phyloP scores from a whole-genome alignment of 805 yeast genomes.

The Wickerhamiella domercqiae region DNA sequence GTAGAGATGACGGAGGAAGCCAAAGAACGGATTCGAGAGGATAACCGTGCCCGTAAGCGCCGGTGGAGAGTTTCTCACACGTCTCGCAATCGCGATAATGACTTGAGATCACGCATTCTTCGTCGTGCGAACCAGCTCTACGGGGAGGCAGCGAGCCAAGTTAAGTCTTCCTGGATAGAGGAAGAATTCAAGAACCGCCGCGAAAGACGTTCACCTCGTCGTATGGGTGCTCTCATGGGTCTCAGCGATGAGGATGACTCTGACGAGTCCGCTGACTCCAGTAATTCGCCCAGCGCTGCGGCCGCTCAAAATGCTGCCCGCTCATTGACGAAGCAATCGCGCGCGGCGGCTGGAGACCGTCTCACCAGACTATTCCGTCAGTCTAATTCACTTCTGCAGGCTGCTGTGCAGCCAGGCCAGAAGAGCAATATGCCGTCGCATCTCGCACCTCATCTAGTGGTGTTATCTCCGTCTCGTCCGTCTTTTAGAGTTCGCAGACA shows the following conservation, averaged over 20 bases:
- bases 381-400: conserved; percentile 13
- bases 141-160: conserved; percentile 44
- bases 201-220: conserved; percentile 38
- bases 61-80: conserved; percentile 72
- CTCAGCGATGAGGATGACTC: background rate
- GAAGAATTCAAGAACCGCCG: conserved; percentile 54
- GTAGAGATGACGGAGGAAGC: conserved; percentile 21
- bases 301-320: background rate
- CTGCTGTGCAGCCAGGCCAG: conserved; percentile 3
- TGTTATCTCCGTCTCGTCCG: conserved; percentile 17
- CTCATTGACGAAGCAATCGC: conserved; percentile 12
- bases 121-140: conserved; percentile 54
- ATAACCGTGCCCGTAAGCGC: conserved; percentile 64
- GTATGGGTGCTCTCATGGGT: conserved; percentile 1
- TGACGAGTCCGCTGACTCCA: background rate
- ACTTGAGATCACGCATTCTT: conserved; percentile 60
- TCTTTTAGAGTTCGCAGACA: conserved; percentile 5
- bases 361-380: conserved; percentile 13
- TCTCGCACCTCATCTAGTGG: conserved; percentile 12
- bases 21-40: conserved; percentile 44
- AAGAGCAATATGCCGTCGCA: conserved; percentile 12
- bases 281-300: conserved; percentile 3
- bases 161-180: conserved; percentile 52
- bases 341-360: conserved; percentile 12
- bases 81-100: conserved; percentile 75